Conservation (phyloP, 73 alveolate species). For the Uronychia binucleata region DNA sequence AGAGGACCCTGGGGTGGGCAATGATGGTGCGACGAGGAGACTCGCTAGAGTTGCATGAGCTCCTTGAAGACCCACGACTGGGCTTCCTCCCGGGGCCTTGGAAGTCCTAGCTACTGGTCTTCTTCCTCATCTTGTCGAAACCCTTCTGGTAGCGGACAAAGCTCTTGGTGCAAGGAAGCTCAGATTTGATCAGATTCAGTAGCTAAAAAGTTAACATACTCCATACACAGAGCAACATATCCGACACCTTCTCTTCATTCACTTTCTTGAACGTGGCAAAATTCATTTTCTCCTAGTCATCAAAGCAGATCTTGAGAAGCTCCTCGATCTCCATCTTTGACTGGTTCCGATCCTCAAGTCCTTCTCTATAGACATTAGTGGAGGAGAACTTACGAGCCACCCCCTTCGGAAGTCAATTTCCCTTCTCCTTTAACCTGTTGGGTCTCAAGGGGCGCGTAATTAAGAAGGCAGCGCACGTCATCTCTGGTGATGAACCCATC, state of each 20-base stretch:
- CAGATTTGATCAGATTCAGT: conserved; percentile 25
- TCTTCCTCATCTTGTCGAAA: conserved; percentile 29
- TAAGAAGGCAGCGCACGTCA: conserved; percentile 47
- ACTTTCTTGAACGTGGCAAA: conserved; percentile 14
- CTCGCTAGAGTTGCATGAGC: background rate
- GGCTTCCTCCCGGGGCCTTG: background rate
- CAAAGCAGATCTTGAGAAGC: background rate
- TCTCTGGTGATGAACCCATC: conserved; percentile 64
- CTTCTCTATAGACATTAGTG: background rate
- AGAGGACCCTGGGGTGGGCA: background rate
- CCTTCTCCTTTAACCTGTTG: background rate
- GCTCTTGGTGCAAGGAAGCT: conserved; percentile 45
- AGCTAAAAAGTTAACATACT: conserved; percentile 5
- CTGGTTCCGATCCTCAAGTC: background rate
- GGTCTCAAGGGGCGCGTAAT: conserved; percentile 55
- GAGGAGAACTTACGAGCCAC: background rate
- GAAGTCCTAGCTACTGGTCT: background rate
- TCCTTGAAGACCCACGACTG: background rate
- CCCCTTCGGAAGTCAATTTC: background rate
- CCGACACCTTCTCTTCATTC: conserved; percentile 19
- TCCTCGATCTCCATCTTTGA: background rate
- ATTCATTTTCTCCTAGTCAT: conserved; percentile 21
- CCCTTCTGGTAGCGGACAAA: conserved; percentile 32
- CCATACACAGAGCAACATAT: conserved; percentile 32
- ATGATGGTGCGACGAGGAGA: background rate